A percentile compares a stretch with the other conserved stretches of the same genome.
Evolutionary conservation across 169 alveolate genomes (phyloP).

Genomic region (Miamiensis avidus): DNA sequence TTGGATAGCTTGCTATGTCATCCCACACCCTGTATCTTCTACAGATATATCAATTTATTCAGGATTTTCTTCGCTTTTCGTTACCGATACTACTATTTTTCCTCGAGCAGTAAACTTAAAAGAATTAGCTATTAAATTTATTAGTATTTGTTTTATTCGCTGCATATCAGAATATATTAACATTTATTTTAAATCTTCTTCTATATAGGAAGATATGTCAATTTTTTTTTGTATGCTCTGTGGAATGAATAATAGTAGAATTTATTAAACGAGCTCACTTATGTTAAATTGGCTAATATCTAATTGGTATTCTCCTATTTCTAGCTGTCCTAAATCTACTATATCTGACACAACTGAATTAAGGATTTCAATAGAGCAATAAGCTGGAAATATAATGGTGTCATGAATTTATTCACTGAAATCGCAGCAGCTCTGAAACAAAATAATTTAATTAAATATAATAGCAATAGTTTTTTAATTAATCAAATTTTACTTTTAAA

Average conservation of each 20-base stretch:
- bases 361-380: neutral
- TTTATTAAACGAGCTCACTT: neutral
- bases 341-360: neutral
- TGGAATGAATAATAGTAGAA: neutral
- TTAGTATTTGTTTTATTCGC: neutral
- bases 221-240: neutral
- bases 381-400: neutral
- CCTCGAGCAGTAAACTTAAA: neutral
- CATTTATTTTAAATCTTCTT: neutral
- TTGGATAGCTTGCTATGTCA: neutral
- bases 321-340: neutral
- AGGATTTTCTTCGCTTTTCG: neutral
- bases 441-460: too few species aligned
- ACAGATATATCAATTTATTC: neutral
- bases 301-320: neutral
- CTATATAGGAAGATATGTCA: neutral
- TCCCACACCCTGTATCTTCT: neutral
- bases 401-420: neutral
- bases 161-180: neutral
- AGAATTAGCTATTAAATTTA: neutral
- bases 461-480: neutral
- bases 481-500: neutral
- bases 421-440: neutral
- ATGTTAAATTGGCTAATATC: neutral
- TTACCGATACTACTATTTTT: neutral